These are phyloP conservation scores for Fusarium sp. DNA, from an alignment of 2,329 filamentous ascomycete species.

Conservation along the genomic window DNA sequence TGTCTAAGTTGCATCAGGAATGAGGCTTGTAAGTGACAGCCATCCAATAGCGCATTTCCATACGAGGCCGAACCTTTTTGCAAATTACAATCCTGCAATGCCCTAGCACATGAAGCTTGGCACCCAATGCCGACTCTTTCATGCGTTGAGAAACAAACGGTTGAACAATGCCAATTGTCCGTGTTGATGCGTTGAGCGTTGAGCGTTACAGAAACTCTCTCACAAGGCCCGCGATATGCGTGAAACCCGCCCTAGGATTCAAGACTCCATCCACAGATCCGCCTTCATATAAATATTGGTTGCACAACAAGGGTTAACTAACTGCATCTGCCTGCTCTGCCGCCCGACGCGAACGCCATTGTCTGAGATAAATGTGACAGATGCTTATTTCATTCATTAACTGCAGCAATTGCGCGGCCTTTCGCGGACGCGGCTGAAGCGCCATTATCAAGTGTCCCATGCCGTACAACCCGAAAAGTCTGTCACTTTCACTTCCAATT, in stretches of 20 bases:
- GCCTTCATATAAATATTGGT: slow-evolving; percentile 6
- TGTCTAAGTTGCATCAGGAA: slow-evolving; percentile 10
- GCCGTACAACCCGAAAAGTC: slow-evolving; percentile 23
- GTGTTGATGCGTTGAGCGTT: neutral
- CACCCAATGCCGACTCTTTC: slow-evolving; percentile 14
- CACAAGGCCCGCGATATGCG: slow-evolving; percentile 8
- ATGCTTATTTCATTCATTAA: neutral
- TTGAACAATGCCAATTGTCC: neutral
- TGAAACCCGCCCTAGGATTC: slow-evolving; percentile 22
- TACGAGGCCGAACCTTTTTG: slow-evolving; percentile 12
- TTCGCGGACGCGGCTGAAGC: neutral
- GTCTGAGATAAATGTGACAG: slow-evolving; percentile 1
- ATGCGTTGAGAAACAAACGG: neutral
- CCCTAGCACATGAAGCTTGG: neutral
- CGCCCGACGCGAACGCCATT: slow-evolving; percentile 20
- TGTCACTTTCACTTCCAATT: neutral
- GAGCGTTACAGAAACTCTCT: neutral
- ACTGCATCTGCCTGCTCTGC: slow-evolving; percentile 5
- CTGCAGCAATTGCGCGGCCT: slow-evolving; percentile 15
- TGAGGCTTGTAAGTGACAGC: slow-evolving; percentile 36
- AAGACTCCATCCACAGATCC: slow-evolving; percentile 17
- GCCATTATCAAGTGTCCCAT: slow-evolving; percentile 13
- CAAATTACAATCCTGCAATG: slow-evolving; percentile 5
- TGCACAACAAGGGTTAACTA: slow-evolving; percentile 1
- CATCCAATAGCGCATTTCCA: slow-evolving; percentile 20